Evolutionary conservation across 768 basidiomycete genomes (phyloP).

Genomic region (Trametes coccinea): DNA sequence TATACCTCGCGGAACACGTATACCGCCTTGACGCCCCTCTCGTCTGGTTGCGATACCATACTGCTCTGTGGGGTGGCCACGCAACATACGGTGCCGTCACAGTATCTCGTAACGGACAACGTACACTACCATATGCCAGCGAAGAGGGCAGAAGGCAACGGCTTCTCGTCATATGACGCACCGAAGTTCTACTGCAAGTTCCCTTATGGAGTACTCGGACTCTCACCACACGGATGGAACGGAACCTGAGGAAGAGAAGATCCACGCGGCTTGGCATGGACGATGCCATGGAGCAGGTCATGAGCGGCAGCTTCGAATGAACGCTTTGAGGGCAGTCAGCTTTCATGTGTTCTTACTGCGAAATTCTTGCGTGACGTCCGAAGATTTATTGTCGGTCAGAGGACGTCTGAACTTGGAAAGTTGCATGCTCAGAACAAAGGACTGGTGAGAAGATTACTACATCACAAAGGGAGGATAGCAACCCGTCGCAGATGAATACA

Average conservation of each 20-base stretch:
- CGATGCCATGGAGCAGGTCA: neutral
- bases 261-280: neutral
- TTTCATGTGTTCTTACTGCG: neutral
- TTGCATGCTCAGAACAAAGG: too few relatives aligned
- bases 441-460: neutral
- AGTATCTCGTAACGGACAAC: neutral
- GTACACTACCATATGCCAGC: neutral
- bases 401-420: neutral
- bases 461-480: neutral
- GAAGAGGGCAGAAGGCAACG: neutral
- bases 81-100: neutral
- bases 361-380: neutral
- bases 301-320: neutral
- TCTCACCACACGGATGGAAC: conserved; percentile 2
- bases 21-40: neutral
- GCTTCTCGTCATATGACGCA: conserved; percentile 9
- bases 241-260: neutral
- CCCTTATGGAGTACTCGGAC: neutral
- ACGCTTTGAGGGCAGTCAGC: neutral
- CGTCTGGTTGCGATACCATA: neutral
- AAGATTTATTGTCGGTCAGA: neutral
- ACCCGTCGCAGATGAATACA: neutral
- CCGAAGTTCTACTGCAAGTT: conserved; percentile 11
- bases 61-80: neutral
- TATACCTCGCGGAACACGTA: neutral